Conservation (phyloP, 805 yeast species). For the Ogataea sp. region DNA sequence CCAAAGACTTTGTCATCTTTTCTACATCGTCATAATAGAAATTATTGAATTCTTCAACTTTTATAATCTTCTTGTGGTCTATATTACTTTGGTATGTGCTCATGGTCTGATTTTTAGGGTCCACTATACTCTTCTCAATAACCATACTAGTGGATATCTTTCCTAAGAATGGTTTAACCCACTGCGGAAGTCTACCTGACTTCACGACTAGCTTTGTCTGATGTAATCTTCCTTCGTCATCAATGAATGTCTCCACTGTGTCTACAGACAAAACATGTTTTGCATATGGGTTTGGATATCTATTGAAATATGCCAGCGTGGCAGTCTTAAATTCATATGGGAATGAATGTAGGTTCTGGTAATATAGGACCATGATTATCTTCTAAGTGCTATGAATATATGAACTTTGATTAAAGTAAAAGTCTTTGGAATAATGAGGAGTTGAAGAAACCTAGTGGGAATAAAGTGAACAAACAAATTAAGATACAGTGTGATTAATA, state of each 20-base stretch:
- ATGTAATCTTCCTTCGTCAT: constrained; percentile 53
- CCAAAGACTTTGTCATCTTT: constrained; percentile 36
- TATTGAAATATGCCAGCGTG: constrained; percentile 66
- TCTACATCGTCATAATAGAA: constrained; percentile 31
- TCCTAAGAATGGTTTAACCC: constrained; percentile 72
- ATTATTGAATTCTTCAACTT: constrained; percentile 68
- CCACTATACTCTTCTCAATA: constrained; percentile 67
- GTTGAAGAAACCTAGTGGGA: too few relatives aligned
- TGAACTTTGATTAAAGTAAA: too few relatives aligned
- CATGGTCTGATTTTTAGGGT: constrained; percentile 49
- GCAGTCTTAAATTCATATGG: constrained; percentile 64
- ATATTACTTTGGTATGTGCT: constrained; percentile 70
- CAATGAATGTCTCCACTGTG: constrained; percentile 55
- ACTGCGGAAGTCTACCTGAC: constrained; percentile 71
- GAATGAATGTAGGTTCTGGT: constrained; percentile 47
- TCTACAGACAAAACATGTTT: constrained; percentile 80
- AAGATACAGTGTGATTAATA: too few relatives aligned
- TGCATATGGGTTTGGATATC: constrained; percentile 76
- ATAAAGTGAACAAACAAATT: too few relatives aligned
- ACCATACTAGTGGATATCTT: constrained; percentile 69
- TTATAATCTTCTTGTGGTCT: constrained; percentile 72
- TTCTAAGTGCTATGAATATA: neutral
- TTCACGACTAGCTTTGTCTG: constrained; percentile 72
- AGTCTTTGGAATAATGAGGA: too few relatives aligned
- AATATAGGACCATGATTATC: constrained; percentile 59